phyloP scores from a whole-genome alignment of 495 filamentous ascomycete genomes.

The Talaromyces liani region DNA sequence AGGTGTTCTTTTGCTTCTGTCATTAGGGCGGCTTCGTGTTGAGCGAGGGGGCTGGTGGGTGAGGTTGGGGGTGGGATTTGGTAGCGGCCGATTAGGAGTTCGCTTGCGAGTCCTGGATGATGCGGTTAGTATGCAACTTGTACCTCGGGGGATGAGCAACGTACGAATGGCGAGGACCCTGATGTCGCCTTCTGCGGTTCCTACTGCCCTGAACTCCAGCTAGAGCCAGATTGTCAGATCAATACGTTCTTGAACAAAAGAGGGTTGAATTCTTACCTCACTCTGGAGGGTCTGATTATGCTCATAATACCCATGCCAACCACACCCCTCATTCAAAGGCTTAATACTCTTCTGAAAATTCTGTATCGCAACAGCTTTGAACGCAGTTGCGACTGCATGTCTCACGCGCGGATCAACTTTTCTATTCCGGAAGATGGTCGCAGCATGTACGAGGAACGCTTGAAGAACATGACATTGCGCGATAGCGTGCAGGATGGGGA shows the following conservation, averaged over 20 bases:
- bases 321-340: slow-evolving; percentile 22
- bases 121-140: neutral
- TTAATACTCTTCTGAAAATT: slow-evolving; percentile 13
- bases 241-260: neutral
- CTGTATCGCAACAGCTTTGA: slow-evolving; percentile 19
- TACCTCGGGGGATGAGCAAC: neutral
- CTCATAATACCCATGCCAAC: slow-evolving; percentile 23
- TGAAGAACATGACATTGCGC: slow-evolving; percentile 22
- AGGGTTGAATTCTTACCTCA: slow-evolving; percentile 16
- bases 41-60: slow-evolving; percentile 17
- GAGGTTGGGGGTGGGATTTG: slow-evolving; percentile 17
- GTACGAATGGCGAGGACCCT: neutral
- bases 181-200: neutral
- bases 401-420: slow-evolving; percentile 5
- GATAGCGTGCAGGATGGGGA: slow-evolving; percentile 23
- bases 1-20: slow-evolving; percentile 9
- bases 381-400: slow-evolving; percentile 16
- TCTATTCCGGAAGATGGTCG: slow-evolving; percentile 5
- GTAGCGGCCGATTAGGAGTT: slow-evolving; percentile 27
- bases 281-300: slow-evolving; percentile 21
- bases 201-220: neutral
- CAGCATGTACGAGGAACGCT: slow-evolving; percentile 13
- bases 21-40: slow-evolving; percentile 23
- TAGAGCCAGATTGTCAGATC: neutral
- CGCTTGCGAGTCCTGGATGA: slow-evolving; percentile 21